These are phyloP conservation scores for Flaveria bidentis DNA, from an alignment of 129 eudicot species.

Conservation along the genomic window DNA sequence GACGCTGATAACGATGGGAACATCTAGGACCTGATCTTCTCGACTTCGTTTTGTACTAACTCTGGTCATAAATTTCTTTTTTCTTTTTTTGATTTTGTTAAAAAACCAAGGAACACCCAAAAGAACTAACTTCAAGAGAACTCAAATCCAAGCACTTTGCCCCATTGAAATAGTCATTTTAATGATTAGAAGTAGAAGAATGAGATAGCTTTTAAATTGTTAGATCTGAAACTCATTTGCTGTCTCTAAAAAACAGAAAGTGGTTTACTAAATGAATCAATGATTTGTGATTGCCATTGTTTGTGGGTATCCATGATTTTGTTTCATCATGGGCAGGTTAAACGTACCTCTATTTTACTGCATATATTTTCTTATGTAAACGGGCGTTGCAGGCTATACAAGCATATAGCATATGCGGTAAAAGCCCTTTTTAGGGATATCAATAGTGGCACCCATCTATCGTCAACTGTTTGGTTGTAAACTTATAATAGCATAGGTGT, in stretches of 20 bases:
- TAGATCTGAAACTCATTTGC: conserved; percentile 14
- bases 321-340: no score
- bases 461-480: no score
- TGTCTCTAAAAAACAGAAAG: neutral
- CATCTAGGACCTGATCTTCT: conserved; percentile 30
- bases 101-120: conserved; percentile 14
- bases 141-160: neutral
- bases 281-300: no score
- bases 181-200: conserved; percentile 27
- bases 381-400: no score
- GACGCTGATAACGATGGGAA: conserved; percentile 14
- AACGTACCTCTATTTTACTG: no score
- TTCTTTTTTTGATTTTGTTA: neutral
- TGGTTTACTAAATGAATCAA: no score
- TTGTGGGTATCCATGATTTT: no score
- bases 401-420: no score
- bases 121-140: conserved; percentile 25
- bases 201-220: conserved; percentile 17
- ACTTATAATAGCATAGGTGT: no score
- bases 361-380: no score
- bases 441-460: no score
- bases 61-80: conserved; percentile 15
- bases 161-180: neutral
- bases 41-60: conserved; percentile 31
- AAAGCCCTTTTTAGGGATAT: no score